Conservation (phyloP, 176 grass and related monocot species). For the Cenchrus fungigraminus region DNA sequence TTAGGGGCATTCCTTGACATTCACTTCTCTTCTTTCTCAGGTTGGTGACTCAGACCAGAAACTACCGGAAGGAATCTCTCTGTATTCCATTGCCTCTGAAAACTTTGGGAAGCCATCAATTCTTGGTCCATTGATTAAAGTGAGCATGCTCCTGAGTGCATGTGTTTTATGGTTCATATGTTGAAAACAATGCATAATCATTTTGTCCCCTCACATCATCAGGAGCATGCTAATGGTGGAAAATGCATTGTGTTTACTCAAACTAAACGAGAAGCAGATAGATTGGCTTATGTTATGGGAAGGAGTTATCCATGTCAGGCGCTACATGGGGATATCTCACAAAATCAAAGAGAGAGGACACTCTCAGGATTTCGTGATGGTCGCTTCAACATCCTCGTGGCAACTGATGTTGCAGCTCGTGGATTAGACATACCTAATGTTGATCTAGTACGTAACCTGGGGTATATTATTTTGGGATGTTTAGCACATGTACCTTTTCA, state of each 20-base stretch:
- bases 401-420: constrained; percentile 92
- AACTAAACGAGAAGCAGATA: constrained; percentile 93
- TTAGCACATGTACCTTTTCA: constrained; percentile 5
- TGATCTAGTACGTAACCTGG: constrained; percentile 69
- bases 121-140: constrained; percentile 88
- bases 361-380: constrained; percentile 87
- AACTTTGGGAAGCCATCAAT: constrained; percentile 77
- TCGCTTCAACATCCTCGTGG: constrained; percentile 81
- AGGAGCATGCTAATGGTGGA: constrained; percentile 96
- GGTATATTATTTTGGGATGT: constrained; percentile 22
- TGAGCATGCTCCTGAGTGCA: constrained; percentile 43
- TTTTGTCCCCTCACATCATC: constrained; percentile 19
- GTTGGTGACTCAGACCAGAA: constrained; percentile 96
- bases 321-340: constrained; percentile 95
- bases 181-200: constrained; percentile 12
- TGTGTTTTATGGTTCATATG: constrained; percentile 16
- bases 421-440: constrained; percentile 99
- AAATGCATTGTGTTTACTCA: constrained; percentile 99
- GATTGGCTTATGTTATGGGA: constrained; percentile 82
- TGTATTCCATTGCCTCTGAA: constrained; percentile 86
- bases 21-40: constrained; percentile 50
- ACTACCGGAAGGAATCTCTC: constrained; percentile 89
- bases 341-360: constrained; percentile 91
- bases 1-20: neutral
- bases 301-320: constrained; percentile 79